phyloP scores from a whole-genome alignment of 257 asterid species.

The Vinca minor region DNA sequence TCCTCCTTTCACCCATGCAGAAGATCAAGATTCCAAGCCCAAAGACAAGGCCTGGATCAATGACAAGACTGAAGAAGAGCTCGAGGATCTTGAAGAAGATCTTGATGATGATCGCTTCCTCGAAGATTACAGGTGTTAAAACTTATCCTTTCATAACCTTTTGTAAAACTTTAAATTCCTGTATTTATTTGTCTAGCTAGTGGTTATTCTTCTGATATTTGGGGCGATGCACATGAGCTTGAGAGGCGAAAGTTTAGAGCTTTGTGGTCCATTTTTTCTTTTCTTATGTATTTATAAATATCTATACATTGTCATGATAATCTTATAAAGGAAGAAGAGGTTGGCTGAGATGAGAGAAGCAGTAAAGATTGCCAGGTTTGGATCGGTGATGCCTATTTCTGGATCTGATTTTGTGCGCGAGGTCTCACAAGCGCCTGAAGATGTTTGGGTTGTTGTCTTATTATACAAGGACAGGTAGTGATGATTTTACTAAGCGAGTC shows the following conservation, averaged over 20 bases:
- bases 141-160: not conserved
- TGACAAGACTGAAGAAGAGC: conserved; percentile 64
- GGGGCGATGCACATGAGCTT: not conserved
- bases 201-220: not conserved
- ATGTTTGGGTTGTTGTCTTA: conserved; percentile 82
- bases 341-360: conserved; percentile 79
- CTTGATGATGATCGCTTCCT: conserved; percentile 88
- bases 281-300: not conserved
- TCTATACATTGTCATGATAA: not conserved
- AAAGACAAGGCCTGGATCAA: conserved; percentile 76
- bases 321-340: conserved; percentile 64
- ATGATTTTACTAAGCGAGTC: not conserved
- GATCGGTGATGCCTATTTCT: conserved; percentile 74
- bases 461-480: conserved; percentile 85
- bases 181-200: not conserved
- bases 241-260: not conserved
- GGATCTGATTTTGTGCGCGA: conserved; percentile 97
- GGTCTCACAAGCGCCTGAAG: conserved; percentile 93
- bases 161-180: not conserved
- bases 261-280: not conserved
- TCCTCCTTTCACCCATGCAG: conserved; percentile 54
- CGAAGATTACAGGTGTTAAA: conserved; percentile 59
- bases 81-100: conserved; percentile 90
- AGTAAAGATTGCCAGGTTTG: conserved; percentile 68
- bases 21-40: conserved; percentile 54